These are phyloP conservation scores for Cutaneotrichosporon daszewskae DNA, from an alignment of 1,284 basidiomycete species.

Conservation along the genomic window DNA sequence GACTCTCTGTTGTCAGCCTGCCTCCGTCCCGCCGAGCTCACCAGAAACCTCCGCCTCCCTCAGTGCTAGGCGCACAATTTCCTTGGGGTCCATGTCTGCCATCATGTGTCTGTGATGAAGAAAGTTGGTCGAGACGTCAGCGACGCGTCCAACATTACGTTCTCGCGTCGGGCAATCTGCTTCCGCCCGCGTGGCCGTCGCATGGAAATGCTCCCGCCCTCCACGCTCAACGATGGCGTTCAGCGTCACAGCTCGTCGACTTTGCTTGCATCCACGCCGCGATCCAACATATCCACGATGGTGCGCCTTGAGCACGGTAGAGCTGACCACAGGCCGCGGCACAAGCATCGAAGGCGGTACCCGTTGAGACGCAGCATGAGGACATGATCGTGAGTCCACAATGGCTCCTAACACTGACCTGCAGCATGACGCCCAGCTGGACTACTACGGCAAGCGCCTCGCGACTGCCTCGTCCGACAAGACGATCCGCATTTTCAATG, in stretches of 20 bases:
- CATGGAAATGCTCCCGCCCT: background rate
- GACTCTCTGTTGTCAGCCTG: too few species aligned
- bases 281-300: slow-evolving; percentile 7
- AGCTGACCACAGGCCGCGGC: slow-evolving; percentile 23
- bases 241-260: background rate
- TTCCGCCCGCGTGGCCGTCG: too few species aligned
- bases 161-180: too few species aligned
- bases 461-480: slow-evolving; percentile 96
- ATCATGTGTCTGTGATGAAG: background rate
- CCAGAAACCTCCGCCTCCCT: slow-evolving; percentile 31
- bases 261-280: background rate
- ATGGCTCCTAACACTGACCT: background rate
- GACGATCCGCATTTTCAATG: slow-evolving; percentile 91
- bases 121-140: background rate
- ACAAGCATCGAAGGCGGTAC: slow-evolving; percentile 35
- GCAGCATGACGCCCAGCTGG: slow-evolving; percentile 94
- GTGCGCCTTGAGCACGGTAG: background rate
- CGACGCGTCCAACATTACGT: background rate
- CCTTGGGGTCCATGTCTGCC: slow-evolving; percentile 23
- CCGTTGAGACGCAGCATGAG: slow-evolving; percentile 81
- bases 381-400: slow-evolving; percentile 78
- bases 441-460: slow-evolving; percentile 94
- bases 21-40: too few species aligned
- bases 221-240: background rate
- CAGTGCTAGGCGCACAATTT: slow-evolving; percentile 34